Evolutionary conservation across 129 eudicot genomes (phyloP).

Genomic region (Ambrosia trifida): DNA sequence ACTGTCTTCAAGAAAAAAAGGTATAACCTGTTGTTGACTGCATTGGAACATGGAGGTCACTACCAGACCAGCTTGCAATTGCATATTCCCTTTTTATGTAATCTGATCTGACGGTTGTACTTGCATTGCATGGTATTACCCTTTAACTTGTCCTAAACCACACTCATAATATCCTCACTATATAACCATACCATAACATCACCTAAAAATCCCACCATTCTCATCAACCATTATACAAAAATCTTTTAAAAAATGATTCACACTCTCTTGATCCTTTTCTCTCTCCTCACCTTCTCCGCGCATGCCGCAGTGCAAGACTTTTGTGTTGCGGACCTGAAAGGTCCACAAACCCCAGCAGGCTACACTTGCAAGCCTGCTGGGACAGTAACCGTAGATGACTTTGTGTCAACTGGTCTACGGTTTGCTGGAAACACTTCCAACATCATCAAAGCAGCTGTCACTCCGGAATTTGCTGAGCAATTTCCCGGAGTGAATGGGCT

Average conservation of each 20-base stretch:
- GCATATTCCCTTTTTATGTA: constrained; percentile 5
- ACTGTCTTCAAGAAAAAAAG: constrained; percentile 27
- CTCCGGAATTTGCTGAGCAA: constrained; percentile 68
- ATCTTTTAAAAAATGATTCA: constrained; percentile 42
- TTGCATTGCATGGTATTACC: constrained; percentile 27
- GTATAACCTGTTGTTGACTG: constrained; percentile 24
- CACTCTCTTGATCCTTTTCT: constrained; percentile 36
- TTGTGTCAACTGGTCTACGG: constrained; percentile 49
- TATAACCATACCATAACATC: constrained; percentile 21
- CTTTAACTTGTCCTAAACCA: constrained; percentile 16
- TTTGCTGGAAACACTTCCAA: constrained; percentile 67
- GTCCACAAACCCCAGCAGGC: constrained; percentile 66
- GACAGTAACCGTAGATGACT: constrained; percentile 57
- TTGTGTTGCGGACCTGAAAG: constrained; percentile 67
- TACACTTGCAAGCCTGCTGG: constrained; percentile 62
- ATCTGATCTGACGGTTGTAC: constrained; percentile 25
- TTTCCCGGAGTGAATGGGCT: constrained; percentile 81
- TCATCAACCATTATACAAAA: constrained; percentile 12
- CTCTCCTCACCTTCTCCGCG: constrained; percentile 41
- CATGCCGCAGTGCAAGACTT: constrained; percentile 67
- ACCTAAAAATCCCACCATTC: constrained; percentile 9
- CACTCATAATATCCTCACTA: constrained; percentile 22
- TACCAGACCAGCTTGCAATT: constrained; percentile 38
- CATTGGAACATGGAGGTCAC: constrained; percentile 36
- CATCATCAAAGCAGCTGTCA: constrained; percentile 68